Evolutionary conservation across 306 rosid genomes (phyloP).

Genomic region (Sindora glabra): DNA sequence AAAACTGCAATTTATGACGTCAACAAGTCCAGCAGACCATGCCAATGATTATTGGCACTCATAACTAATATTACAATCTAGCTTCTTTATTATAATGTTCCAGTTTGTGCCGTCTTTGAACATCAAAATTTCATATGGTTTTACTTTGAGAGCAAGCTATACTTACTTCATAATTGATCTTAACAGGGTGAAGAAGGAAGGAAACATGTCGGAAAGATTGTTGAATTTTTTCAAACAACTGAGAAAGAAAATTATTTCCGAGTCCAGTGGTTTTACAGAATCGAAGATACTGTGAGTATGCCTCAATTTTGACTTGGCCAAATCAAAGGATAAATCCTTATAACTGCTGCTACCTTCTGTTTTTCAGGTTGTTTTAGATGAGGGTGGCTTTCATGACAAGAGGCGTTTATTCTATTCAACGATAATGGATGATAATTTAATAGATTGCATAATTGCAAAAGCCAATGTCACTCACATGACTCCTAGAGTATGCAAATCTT

Average conservation of each 20-base stretch:
- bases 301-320: slow-evolving; percentile 7
- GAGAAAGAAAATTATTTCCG: slow-evolving; percentile 58
- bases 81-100: not conserved
- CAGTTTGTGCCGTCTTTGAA: not conserved
- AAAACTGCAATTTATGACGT: too few species aligned
- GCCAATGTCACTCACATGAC: slow-evolving; percentile 42
- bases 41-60: not conserved
- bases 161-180: slow-evolving; percentile 20
- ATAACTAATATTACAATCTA: not conserved
- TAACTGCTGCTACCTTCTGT: slow-evolving; percentile 13
- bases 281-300: slow-evolving; percentile 84
- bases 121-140: not conserved
- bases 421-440: slow-evolving; percentile 74
- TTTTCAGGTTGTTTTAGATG: slow-evolving; percentile 62
- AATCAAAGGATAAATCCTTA: not conserved
- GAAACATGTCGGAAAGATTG: slow-evolving; percentile 64
- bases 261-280: slow-evolving; percentile 89
- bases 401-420: slow-evolving; percentile 87
- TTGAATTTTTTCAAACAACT: slow-evolving; percentile 80
- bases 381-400: slow-evolving; percentile 73
- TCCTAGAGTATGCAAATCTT: slow-evolving; percentile 57
- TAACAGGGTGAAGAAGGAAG: slow-evolving; percentile 67
- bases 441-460: slow-evolving; percentile 75
- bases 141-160: not conserved
- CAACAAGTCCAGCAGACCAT: too few species aligned